phyloP scores from a whole-genome alignment of 2,329 filamentous ascomycete species.

The Hypomyces perniciosus region DNA sequence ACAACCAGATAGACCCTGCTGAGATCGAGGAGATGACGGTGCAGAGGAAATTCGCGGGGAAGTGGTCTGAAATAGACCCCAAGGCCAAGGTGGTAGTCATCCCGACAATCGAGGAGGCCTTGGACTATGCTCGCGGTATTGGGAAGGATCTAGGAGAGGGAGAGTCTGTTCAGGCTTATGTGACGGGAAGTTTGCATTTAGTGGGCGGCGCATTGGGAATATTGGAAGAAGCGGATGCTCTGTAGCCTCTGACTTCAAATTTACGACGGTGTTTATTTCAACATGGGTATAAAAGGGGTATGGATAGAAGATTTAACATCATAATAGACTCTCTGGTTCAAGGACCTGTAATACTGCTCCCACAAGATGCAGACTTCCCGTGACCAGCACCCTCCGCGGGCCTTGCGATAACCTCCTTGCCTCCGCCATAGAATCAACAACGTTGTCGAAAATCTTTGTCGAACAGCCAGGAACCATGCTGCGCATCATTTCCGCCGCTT shows the following conservation, averaged over 20 bases:
- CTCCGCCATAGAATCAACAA: conserved; percentile 61
- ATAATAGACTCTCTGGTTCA: conserved; percentile 40
- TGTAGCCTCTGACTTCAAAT: conserved; percentile 21
- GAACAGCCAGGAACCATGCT: conserved; percentile 41
- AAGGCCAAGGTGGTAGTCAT: conserved; percentile 39
- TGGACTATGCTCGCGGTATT: conserved; percentile 36
- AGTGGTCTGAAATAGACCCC: conserved; percentile 44
- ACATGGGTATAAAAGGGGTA: not conserved
- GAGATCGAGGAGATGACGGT: conserved; percentile 47
- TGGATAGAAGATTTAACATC: conserved; percentile 7
- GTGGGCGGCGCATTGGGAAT: conserved; percentile 50
- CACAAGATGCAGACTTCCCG: conserved; percentile 79
- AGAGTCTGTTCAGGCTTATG: conserved; percentile 40
- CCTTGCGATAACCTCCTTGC: conserved; percentile 41
- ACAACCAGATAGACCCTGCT: conserved; percentile 46
- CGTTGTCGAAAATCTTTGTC: conserved; percentile 55
- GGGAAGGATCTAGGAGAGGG: conserved; percentile 18
- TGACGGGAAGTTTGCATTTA: conserved; percentile 59
- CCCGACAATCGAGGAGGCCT: conserved; percentile 50
- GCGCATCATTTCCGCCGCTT: conserved; percentile 56
- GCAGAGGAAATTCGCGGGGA: conserved; percentile 47
- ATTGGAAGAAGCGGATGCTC: conserved; percentile 40
- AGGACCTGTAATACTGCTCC: conserved; percentile 71
- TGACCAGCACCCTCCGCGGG: conserved; percentile 62
- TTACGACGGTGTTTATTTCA: not conserved